Evolutionary conservation across 2,329 filamentous ascomycete species (phyloP), one percentile per base, ranked within the genome.

Genomic region (Aureobasidium mangrovei): DNA sequence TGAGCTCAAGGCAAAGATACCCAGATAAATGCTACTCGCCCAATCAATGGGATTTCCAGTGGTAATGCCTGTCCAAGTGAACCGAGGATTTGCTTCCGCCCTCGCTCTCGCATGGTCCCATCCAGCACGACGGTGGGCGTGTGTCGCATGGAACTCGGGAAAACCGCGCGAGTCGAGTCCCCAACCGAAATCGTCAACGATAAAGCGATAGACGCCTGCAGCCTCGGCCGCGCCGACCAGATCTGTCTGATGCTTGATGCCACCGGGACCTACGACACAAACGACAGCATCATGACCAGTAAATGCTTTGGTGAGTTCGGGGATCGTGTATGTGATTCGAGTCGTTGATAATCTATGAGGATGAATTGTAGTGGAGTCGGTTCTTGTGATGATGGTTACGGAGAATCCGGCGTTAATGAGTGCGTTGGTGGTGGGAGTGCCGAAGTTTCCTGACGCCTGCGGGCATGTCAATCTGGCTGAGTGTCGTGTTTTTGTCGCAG

Each of bases 311-410:
- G 83, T 72, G 8, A 76, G 75, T 4, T 65, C 60, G 0, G 69
- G 61, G 3, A 75, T 63, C 3, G 69, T 64, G 61, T 77, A 77
- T 60, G 78, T 69, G 35, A 73, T 70, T 67, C 31, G 65, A 63
- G 2, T 63, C 61, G 0, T 67, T 64, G 32, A 33, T 8, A 58
- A 45, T 12, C 5, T 26, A 1, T 36, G 7, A 2, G 57, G 56
- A 41, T 71, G 70, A n/a, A 63, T 65, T 28, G 67, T 67, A 27
- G 51, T 64, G 3, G 74, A 76, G 40, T 67, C 59, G 7, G 57
- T 33, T 26, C 81, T 77, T 4, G 73, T 75, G 45, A 83, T 71
- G 36, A 78, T 70, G 5, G 76, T 78, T 44, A 81, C 66, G 54
- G 72, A 69, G 66, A 82, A 78, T n/a, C 29, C 33, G 29, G 59